Percentiles rank a stretch among this genome's conserved stretches.
Conservation (phyloP, 176 grass and related monocot species). For the Poa pratensis region DNA sequence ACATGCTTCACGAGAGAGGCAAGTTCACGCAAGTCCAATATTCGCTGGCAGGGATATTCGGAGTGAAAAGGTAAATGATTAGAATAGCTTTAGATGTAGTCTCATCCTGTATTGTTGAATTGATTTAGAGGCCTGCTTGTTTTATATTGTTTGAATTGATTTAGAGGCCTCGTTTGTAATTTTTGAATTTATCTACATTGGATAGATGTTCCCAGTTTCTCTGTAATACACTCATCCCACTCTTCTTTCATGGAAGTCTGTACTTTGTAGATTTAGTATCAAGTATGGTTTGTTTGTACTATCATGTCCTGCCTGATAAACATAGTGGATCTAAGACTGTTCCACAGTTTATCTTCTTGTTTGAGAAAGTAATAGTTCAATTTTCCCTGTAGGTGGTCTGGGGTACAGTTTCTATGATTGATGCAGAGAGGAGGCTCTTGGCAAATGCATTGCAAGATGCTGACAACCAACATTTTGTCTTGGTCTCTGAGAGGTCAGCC, state of each 20-base stretch:
- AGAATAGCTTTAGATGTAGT: neutral
- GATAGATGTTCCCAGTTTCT: constrained; percentile 15
- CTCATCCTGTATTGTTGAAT: neutral
- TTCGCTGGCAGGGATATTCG: constrained; percentile 74
- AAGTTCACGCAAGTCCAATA: constrained; percentile 73
- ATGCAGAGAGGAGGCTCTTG: constrained; percentile 96
- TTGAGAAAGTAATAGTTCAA: constrained; percentile 29
- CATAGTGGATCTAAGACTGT: neutral
- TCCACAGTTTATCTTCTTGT: neutral
- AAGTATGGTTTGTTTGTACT: neutral
- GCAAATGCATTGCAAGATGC: constrained; percentile 84
- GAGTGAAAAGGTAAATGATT: constrained; percentile 85
- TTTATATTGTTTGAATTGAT: neutral
- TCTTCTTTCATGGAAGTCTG: neutral
- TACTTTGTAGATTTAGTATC: constrained; percentile 2
- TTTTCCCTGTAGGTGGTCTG: constrained; percentile 67
- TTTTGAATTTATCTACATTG: neutral
- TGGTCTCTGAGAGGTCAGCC: constrained; percentile 88
- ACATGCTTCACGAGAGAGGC: constrained; percentile 85
- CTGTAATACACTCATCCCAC: neutral
- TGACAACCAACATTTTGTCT: constrained; percentile 97
- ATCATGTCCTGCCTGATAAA: constrained; percentile 23
- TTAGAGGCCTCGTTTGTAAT: constrained; percentile 4
- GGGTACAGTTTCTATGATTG: constrained; percentile 96
- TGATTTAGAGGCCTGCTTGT: neutral